phyloP scores from a whole-genome alignment of 2,329 filamentous ascomycete species.

The Xylaria sp. region DNA sequence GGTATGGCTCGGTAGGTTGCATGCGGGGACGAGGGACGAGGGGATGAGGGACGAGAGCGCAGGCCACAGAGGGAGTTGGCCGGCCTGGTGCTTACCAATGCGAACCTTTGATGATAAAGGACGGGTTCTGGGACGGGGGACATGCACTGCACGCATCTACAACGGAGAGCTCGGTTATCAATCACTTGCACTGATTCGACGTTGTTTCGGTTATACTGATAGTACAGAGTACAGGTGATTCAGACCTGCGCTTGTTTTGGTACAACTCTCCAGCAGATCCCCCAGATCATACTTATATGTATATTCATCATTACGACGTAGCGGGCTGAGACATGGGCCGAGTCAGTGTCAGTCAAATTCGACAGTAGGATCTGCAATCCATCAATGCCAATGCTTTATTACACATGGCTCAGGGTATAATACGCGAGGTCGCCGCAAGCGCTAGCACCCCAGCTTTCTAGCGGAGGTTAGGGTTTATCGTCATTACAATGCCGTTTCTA shows the following conservation, averaged over 20 bases:
- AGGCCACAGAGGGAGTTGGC: conserved; percentile 7
- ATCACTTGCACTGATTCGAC: conserved; percentile 22
- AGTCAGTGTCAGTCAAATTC: conserved; percentile 13
- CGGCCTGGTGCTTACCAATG: conserved; percentile 25
- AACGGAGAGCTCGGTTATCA: conserved; percentile 1
- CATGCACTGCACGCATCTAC: background rate
- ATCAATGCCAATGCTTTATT: background rate
- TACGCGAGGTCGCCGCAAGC: conserved; percentile 15
- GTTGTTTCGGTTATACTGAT: conserved; percentile 1
- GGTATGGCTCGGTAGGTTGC: background rate
- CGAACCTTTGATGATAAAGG: conserved; percentile 9
- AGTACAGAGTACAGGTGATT: background rate
- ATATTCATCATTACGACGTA: background rate
- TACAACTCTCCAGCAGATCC: background rate
- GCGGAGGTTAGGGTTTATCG: conserved; percentile 8
- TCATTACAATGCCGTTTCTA: background rate
- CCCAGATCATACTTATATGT: background rate
- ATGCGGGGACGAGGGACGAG: conserved; percentile 20
- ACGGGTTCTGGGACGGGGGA: no score
- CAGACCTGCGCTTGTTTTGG: background rate
- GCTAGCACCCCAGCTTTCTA: conserved; percentile 12
- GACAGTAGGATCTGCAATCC: background rate
- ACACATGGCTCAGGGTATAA: conserved; percentile 14
- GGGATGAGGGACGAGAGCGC: conserved; percentile 15
- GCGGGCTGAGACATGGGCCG: conserved; percentile 24